These are phyloP conservation scores for Leucocoprinus sp. DNA, from an alignment of 768 basidiomycete species.

Conservation along the genomic window DNA sequence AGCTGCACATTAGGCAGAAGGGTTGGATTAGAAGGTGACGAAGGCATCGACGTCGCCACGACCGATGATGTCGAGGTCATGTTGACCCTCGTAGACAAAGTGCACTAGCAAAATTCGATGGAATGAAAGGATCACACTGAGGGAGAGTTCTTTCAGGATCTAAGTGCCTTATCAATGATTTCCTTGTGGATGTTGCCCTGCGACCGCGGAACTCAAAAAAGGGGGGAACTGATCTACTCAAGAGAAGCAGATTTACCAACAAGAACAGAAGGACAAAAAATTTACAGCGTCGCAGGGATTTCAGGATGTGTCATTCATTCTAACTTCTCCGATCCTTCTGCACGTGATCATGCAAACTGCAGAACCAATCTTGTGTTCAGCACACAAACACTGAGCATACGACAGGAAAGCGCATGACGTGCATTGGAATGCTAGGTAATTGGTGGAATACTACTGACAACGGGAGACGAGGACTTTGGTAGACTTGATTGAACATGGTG, in stretches of 20 bases:
- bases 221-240: too few species aligned
- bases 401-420: not conserved
- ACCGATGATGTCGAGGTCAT: slow-evolving; percentile 3
- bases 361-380: not conserved
- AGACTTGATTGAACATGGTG: too few species aligned
- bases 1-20: slow-evolving; percentile 22
- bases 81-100: not conserved
- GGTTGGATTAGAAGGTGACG: not conserved
- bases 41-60: not conserved
- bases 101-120: not conserved
- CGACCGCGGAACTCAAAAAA: not conserved
- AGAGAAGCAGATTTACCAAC: not conserved
- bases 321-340: not conserved
- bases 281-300: not conserved
- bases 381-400: not conserved
- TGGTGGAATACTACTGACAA: too few species aligned
- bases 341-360: slow-evolving; percentile 1
- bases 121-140: not conserved
- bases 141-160: not conserved
- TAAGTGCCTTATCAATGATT: slow-evolving; percentile 4
- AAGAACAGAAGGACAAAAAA: not conserved
- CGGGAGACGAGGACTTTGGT: not conserved
- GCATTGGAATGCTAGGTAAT: too few species aligned
- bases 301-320: not conserved
- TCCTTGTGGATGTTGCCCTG: not conserved